phyloP scores from a whole-genome alignment of 441 rosid genomes.

The Gossypium davidsonii region DNA sequence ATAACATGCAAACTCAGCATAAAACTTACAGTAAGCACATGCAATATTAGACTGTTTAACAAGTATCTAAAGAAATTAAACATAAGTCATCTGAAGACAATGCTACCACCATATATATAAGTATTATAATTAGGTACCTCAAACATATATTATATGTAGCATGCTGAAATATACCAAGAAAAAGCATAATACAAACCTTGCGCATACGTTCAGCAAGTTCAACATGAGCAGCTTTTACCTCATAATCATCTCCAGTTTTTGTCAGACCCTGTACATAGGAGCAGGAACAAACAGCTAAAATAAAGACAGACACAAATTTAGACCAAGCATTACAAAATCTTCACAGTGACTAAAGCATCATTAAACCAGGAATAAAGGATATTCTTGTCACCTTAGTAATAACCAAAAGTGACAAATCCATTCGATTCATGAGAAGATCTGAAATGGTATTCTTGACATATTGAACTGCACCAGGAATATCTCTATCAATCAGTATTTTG shows the following conservation, averaged over 20 bases:
- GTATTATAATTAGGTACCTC: neutral
- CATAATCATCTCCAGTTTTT: conserved; percentile 91
- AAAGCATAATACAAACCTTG: conserved; percentile 44
- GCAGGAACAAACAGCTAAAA: conserved; percentile 3
- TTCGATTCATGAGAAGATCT: conserved; percentile 95
- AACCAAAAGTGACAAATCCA: conserved; percentile 95
- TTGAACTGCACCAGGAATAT: conserved; percentile 80
- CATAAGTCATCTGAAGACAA: neutral
- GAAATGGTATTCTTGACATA: conserved; percentile 84
- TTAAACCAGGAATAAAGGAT: conserved; percentile 8
- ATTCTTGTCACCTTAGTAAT: conserved; percentile 70
- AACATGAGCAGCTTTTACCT: conserved; percentile 93
- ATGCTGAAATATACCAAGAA: neutral
- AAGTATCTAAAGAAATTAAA: neutral
- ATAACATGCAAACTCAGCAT: neutral
- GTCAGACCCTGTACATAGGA: conserved; percentile 67
- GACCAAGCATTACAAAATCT: conserved; percentile 2
- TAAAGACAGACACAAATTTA: conserved; percentile 7
- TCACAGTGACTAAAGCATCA: conserved; percentile 10
- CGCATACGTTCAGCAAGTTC: conserved; percentile 99
- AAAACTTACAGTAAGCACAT: neutral
- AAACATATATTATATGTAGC: neutral
- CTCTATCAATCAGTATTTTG: conserved; percentile 83
- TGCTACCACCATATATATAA: neutral
- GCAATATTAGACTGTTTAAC: neutral